phyloP scores from a whole-genome alignment of 1,284 basidiomycete species.

The Tilletia caries region DNA sequence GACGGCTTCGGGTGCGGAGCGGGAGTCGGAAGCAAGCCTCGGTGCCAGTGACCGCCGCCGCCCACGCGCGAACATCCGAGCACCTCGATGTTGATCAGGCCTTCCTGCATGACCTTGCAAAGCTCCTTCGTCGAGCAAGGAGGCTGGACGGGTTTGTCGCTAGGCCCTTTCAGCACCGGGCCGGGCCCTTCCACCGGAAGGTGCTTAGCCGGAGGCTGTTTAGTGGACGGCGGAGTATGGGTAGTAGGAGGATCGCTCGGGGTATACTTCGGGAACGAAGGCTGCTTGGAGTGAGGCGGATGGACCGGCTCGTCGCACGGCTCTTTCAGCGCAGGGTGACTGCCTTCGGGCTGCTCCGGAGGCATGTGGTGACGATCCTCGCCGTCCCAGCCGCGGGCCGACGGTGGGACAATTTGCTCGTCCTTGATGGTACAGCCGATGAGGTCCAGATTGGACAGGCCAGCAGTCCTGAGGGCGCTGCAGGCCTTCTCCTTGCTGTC shows the following conservation, averaged over 20 bases:
- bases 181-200: too few species aligned
- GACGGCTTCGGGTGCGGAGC: too few species aligned
- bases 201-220: background rate
- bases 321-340: background rate
- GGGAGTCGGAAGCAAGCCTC: background rate
- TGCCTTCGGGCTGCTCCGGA: background rate
- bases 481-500: background rate
- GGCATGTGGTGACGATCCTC: too few species aligned
- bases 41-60: background rate
- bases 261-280: too few species aligned
- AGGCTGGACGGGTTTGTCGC: background rate
- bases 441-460: background rate
- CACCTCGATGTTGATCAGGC: constrained; percentile 12
- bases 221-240: background rate
- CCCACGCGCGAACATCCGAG: background rate
- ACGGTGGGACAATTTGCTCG: too few species aligned
- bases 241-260: background rate
- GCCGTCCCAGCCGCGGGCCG: too few species aligned
- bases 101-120: constrained; percentile 1
- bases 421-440: background rate
- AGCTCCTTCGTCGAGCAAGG: constrained; percentile 3
- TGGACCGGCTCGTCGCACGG: background rate
- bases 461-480: background rate
- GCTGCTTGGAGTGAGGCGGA: background rate
- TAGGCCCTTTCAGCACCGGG: too few species aligned